Base-by-base conservation (phyloP, 805 yeast species). In the Sugiyamaella mastotermitis region DNA sequence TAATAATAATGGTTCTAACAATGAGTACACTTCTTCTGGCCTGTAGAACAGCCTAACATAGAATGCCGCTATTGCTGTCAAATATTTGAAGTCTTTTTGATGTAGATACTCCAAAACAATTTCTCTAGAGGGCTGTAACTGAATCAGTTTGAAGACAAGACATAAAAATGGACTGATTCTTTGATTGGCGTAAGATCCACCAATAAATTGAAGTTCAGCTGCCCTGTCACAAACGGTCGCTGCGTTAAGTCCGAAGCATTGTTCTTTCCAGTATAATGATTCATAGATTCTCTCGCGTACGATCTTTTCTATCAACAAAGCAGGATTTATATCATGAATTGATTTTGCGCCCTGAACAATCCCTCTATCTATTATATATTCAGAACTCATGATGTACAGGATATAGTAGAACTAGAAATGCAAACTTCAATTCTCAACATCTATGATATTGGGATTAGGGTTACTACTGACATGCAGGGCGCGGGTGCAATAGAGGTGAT, bases 111-210 rank as follows among this genome's bases (percentile, higher is more conserved):
- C 69, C 13, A 62, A 53, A 2, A 83, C 53, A 3, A 84, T 74
- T 3, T 76, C 83, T 8, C 53, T 51, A 1, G 69, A 50, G 0
- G 97, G 97, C 45, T 76, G 76, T 13, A 92, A 58, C 57, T 90
- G 94, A 3, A 88, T 65, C 41, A 90, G 56, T 46, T 90, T 77
- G 52, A 85, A 74, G 23, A 86, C 57, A 31, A 94, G 67, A 52
- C 94, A 79, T n/a, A 84, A 55, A 49, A 85, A 86, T 10, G 78
- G 80, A 13, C 82, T 66, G 0, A 94, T 92, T 43, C 75, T 60
- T 22, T 76, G 76, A 16, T 62, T 64, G 11, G 68, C 62, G 35
- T 71, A 73, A n/a, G 72, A 61, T 0, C 83, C 80, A 0, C 85
- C 90, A 3, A 84, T 57, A 35, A 65, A 65, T 7, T 67, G 53